A percentile compares a stretch with the other conserved stretches of the same genome.
Evolutionary conservation across 805 yeast genomes (phyloP).

Genomic region (Teunomyces funiuensis): DNA sequence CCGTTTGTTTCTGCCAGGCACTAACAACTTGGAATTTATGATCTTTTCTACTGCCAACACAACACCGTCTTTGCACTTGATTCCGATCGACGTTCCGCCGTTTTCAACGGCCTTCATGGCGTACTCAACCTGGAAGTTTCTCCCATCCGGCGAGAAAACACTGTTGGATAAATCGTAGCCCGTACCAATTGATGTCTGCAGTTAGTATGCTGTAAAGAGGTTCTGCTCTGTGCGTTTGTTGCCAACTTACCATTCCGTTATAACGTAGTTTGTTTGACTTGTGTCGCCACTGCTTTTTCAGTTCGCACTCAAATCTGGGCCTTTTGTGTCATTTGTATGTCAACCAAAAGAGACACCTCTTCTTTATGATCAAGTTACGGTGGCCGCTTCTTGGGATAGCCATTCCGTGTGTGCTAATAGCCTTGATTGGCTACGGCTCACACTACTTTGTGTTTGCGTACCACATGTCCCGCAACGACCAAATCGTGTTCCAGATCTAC

Average conservation of each 20-base stretch:
- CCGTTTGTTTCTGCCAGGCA: conserved; percentile 84
- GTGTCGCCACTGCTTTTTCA: conserved; percentile 2
- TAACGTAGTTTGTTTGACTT: conserved; percentile 4
- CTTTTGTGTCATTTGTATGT: conserved; percentile 6
- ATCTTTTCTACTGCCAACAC: conserved; percentile 98
- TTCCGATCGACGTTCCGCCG: conserved; percentile 93
- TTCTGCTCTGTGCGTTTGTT: too few relatives aligned
- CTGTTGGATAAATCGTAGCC: conserved; percentile 98
- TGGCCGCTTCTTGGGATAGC: conserved; percentile 18
- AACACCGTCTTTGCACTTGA: conserved; percentile 88
- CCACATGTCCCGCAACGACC: conserved; percentile 39
- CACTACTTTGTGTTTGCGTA: conserved; percentile 55
- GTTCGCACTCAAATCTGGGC: conserved; percentile 8
- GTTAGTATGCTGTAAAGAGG: conserved; percentile 13
- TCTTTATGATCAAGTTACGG: conserved; percentile 12
- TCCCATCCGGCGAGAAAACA: conserved; percentile 91
- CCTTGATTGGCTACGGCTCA: conserved; percentile 59
- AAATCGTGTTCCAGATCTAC: conserved; percentile 46
- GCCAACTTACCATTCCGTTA: conserved; percentile 10
- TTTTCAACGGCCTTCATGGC: conserved; percentile 97
- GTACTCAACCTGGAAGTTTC: conserved; percentile 96
- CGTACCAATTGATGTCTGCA: conserved; percentile 90
- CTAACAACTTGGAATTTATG: conserved; percentile 80
- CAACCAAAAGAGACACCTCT: too few relatives aligned
- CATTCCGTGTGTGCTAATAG: conserved; percentile 64